A percentile compares a stretch with the other conserved stretches of the same genome.
These are phyloP conservation scores for Globisporangium radiosum DNA, from an alignment of 352 stramenopile genomes.

Conservation along the genomic window DNA sequence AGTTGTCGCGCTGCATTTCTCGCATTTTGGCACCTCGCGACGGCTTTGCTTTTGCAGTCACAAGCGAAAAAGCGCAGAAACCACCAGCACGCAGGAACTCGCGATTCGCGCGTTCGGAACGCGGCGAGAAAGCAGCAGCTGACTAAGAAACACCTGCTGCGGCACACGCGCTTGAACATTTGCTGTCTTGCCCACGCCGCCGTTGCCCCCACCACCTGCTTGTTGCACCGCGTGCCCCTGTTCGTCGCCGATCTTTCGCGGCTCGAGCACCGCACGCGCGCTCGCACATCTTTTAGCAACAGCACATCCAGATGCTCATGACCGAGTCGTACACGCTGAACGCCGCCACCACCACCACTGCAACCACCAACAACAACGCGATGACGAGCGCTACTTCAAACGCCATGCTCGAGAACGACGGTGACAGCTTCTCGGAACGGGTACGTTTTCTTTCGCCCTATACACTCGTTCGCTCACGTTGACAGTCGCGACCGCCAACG, in stretches of 20 bases:
- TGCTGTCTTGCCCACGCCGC: too few relatives aligned
- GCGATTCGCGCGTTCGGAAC: conserved; percentile 3
- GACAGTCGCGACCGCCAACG: too few relatives aligned
- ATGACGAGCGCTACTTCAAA: conserved; percentile 5
- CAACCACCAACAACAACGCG: neutral
- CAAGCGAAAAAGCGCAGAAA: conserved; percentile 41
- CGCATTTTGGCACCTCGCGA: neutral
- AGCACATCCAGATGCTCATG: neutral
- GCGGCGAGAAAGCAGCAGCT: conserved; percentile 10
- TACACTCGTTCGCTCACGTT: too few relatives aligned
- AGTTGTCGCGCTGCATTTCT: too few relatives aligned
- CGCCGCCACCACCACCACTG: neutral
- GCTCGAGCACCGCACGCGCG: neutral
- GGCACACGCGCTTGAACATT: too few relatives aligned
- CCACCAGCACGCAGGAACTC: conserved; percentile 15
- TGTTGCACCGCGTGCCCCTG: neutral
- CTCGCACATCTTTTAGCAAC: neutral
- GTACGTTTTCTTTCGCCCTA: conserved; percentile 15
- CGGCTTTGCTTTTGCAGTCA: conserved; percentile 4
- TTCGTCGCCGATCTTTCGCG: neutral
- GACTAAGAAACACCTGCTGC: conserved; percentile 20
- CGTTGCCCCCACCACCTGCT: neutral
- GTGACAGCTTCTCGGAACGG: conserved; percentile 49
- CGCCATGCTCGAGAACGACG: conserved; percentile 34
- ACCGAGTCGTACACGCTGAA: neutral